phyloP scores from a whole-genome alignment of 805 yeast species.

The Kodamaea nitidulidarum region DNA sequence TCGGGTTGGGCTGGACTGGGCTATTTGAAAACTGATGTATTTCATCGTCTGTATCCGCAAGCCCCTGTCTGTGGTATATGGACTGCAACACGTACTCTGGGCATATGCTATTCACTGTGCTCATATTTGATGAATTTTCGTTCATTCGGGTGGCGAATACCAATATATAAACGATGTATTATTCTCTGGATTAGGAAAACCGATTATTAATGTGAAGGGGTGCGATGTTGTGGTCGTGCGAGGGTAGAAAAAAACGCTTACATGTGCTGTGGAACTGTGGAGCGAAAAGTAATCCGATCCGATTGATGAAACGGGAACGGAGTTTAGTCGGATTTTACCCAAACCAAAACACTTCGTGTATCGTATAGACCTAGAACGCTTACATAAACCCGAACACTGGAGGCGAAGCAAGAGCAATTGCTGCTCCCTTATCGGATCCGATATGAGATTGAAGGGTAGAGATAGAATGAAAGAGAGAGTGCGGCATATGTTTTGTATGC shows the following conservation, averaged over 20 bases:
- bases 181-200: neutral
- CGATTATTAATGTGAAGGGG: constrained; percentile 6
- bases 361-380: neutral
- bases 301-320: neutral
- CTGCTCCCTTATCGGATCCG: too few relatives aligned
- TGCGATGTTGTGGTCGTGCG: constrained; percentile 4
- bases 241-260: constrained; percentile 2
- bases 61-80: neutral
- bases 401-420: too few relatives aligned
- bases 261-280: neutral
- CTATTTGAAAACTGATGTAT: constrained; percentile 40
- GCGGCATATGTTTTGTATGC: too few relatives aligned
- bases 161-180: constrained; percentile 4
- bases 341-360: neutral
- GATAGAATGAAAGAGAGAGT: too few relatives aligned
- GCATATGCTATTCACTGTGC: neutral
- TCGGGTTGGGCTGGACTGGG: constrained; percentile 12
- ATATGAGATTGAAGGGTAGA: too few relatives aligned
- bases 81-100: constrained; percentile 1
- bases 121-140: neutral
- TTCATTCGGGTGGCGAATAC: constrained; percentile 7
- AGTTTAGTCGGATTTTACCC: neutral
- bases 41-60: constrained; percentile 60
- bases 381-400: neutral
- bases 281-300: neutral